Conservation (phyloP, 2,329 filamentous ascomycete genomes). For the Capronia epimyces region DNA sequence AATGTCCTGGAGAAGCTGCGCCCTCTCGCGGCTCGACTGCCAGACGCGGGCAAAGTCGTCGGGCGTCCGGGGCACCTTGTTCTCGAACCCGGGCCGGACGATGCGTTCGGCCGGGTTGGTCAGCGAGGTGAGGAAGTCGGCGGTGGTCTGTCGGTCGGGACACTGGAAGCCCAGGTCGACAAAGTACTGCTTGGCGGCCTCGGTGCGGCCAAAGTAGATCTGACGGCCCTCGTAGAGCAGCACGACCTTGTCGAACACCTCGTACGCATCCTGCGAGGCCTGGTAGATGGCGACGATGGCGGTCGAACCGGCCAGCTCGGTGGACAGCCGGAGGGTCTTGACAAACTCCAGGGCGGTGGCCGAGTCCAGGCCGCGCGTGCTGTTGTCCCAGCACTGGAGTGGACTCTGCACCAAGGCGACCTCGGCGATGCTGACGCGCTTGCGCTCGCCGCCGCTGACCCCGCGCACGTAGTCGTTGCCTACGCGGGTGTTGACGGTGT, state of each 20-base stretch:
- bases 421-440: constrained; percentile 65
- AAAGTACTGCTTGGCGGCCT: constrained; percentile 59
- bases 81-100: neutral
- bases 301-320: constrained; percentile 47
- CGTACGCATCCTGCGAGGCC: constrained; percentile 47
- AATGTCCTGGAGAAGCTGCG: neutral
- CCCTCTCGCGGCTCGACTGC: neutral
- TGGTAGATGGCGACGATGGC: constrained; percentile 55
- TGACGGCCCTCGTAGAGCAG: constrained; percentile 62
- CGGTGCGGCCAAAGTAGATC: constrained; percentile 59
- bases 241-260: constrained; percentile 65
- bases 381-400: constrained; percentile 41
- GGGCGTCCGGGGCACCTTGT: neutral
- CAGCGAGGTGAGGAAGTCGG: constrained; percentile 59
- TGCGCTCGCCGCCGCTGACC: constrained; percentile 64
- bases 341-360: constrained; percentile 56
- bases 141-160: constrained; percentile 57
- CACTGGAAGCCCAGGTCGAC: constrained; percentile 60
- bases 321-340: constrained; percentile 46
- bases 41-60: neutral
- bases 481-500: constrained; percentile 61
- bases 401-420: constrained; percentile 31
- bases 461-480: constrained; percentile 63
- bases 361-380: constrained; percentile 49
- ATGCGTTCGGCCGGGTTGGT: constrained; percentile 37